Base-by-base conservation (phyloP, 2,329 filamentous ascomycete species). In the Aschersonia sp. region DNA sequence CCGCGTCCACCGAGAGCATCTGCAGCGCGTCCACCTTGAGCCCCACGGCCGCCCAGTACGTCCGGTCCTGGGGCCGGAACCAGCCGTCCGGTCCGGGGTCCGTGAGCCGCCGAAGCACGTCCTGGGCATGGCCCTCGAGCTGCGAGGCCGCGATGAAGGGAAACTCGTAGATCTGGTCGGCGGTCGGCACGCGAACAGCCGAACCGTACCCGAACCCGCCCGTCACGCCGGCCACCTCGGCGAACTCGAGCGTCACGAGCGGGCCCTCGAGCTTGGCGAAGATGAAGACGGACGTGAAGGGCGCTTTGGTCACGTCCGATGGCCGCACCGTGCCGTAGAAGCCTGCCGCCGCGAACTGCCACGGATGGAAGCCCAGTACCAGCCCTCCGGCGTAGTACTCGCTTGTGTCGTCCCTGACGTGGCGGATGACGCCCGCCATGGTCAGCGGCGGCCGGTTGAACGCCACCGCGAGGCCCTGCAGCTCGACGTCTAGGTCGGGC, bases 181-280 rank as follows among this genome's bases (percentile, higher is more conserved):
- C 30, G 0, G 54, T 53, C 4, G 68, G 69, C 1, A 60, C 31
- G 2, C 52, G 52, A 0, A 72, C 45, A 2, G 47, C 48, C 5
- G 51, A 57, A 41, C 71, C 70, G 52, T 65, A 68, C 0, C 69
- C 69, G 44, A 71, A 67, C 1, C 67, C 69, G 30, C 57, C 58
- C 0, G 51, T 55, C 2, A 71, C 45, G 1, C 63, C 65, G 0
- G 50, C 51, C 29, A 71, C 61, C 4, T 55, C 57, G 1, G 63
- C 67, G 49, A 67, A 67, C 20, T 57, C 62, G 5, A 71, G 52
- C 0, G 56, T 56, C 9, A 68, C 46, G 3, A 71, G 55, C 0
- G 67, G 68, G 0, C 69, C 68, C 6, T 64, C 51, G 0, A 72
- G 57, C 30, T 56, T 59, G 6, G 57, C 62, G 49, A 61, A 70